Percentiles rank a stretch among this genome's conserved stretches.
Conservation (phyloP, 768 basidiomycete genomes). For the Amanita rimosa region DNA sequence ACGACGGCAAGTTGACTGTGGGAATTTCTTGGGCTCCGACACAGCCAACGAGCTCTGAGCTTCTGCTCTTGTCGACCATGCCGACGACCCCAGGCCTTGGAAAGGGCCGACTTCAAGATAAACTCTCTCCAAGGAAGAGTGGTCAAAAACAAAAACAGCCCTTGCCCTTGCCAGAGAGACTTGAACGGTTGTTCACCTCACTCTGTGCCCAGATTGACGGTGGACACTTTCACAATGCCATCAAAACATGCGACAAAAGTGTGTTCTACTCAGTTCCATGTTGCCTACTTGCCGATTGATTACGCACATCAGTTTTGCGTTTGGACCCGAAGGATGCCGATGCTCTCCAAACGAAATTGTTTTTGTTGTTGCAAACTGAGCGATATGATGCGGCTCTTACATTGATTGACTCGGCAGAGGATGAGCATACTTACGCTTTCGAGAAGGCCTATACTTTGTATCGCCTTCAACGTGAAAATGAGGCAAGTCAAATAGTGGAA, state of each 20-base stretch:
- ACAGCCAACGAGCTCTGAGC: too few species aligned
- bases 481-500: slow-evolving; percentile 45
- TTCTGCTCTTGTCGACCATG: slow-evolving; percentile 11
- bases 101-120: slow-evolving; percentile 7
- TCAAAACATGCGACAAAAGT: slow-evolving; percentile 93
- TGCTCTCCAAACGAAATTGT: slow-evolving; percentile 76
- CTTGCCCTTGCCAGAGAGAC: slow-evolving; percentile 21
- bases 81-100: slow-evolving; percentile 8
- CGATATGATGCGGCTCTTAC: slow-evolving; percentile 61
- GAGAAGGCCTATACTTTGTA: slow-evolving; percentile 81
- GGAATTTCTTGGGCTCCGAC: slow-evolving; percentile 15
- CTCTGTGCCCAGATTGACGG: slow-evolving; percentile 84
- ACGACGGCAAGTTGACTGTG: slow-evolving; percentile 19
- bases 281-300: not conserved
- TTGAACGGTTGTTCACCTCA: slow-evolving; percentile 61
- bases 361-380: slow-evolving; percentile 79
- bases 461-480: slow-evolving; percentile 65
- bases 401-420: slow-evolving; percentile 32
- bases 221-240: slow-evolving; percentile 75
- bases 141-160: slow-evolving; percentile 20
- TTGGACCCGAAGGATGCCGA: slow-evolving; percentile 58
- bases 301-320: slow-evolving; percentile 44
- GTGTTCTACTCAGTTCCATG: slow-evolving; percentile 17
- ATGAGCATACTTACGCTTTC: slow-evolving; percentile 29
- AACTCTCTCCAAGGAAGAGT: slow-evolving; percentile 14